A percentile compares a stretch with the other conserved stretches of the same genome.
phyloP scores from a whole-genome alignment of 2,329 filamentous ascomycete genomes.

The Hypoxylon rubiginosum region DNA sequence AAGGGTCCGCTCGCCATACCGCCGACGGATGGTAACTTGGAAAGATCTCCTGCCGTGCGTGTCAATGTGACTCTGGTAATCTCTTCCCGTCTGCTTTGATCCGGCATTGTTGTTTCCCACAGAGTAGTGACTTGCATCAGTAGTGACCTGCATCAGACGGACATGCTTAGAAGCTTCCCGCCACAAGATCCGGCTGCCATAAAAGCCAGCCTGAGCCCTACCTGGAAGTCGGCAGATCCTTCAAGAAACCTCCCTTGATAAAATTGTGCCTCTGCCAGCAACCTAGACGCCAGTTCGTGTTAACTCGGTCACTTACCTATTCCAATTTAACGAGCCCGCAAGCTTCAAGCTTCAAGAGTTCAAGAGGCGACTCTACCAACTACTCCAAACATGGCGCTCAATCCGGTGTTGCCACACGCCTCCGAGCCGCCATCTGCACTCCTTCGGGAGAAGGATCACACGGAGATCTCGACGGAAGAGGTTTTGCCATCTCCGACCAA shows the following conservation, averaged over 20 bases:
- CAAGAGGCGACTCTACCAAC: constrained; percentile 15
- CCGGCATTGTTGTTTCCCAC: constrained; percentile 18
- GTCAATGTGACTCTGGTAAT: constrained; percentile 37
- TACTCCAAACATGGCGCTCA: constrained; percentile 28
- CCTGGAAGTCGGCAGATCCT: neutral
- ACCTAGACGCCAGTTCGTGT: constrained; percentile 9
- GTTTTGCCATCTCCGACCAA: constrained; percentile 14
- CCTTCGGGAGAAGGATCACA: constrained; percentile 33
- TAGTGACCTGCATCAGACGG: constrained; percentile 13
- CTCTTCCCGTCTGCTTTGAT: constrained; percentile 17
- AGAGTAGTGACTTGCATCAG: neutral
- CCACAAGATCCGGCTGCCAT: constrained; percentile 32
- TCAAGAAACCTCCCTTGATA: neutral
- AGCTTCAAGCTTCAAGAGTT: no score
- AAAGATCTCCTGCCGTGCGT: constrained; percentile 24
- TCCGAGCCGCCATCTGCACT: constrained; percentile 7
- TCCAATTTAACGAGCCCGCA: neutral
- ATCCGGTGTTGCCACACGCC: constrained; percentile 31
- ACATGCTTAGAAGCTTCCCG: constrained; percentile 7
- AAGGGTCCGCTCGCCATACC: constrained; percentile 43
- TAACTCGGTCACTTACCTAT: neutral
- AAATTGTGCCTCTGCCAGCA: constrained; percentile 1
- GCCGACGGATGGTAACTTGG: constrained; percentile 39
- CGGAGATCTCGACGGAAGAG: constrained; percentile 33
- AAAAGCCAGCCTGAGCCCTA: constrained; percentile 25